Evolutionary conservation across 2,329 filamentous ascomycete genomes (phyloP), one percentile per base, ranked within the genome.

Genomic region (Sporothrix globosa): DNA sequence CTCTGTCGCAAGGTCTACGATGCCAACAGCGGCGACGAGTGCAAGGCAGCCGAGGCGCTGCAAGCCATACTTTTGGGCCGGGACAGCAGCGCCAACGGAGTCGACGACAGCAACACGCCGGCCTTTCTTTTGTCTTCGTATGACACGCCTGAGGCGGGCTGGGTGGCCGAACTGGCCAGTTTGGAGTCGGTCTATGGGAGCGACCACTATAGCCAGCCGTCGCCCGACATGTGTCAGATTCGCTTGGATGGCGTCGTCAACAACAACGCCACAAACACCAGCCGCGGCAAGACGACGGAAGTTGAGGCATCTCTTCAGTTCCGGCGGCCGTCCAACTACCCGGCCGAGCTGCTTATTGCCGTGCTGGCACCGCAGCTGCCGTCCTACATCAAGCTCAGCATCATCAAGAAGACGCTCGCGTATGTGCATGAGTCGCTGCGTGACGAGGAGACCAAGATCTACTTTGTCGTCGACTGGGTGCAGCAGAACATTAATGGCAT

Each of bases 351-450:
- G 83, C 86, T 96, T 11, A 82, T 97, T 48, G 88, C 90, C 2
- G 84, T 97, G 17, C 80, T 87, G 61, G 85, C 89, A 34, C 71
- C 71, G 34, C 86, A 87, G 13, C 85, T 98, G 14, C 96, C 96
- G 24, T 93, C 96, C 3, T 97, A 99, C 76, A 96, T 98, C 77
- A 92, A 95, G 72, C 84, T 99, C 13, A 97, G 93, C 76, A 90
- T 97, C 50, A 88, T 96, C 75, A 90, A 92, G 75, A 90, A 91
- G 79, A 89, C 90, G 1, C 82, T 97, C 5, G 83, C 87, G 4
- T 89, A 95, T 77, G 89, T 93, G 2, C 83, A 88, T 66, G 85
- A 89, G 66, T 88, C 89, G 39, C 85, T 97, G 41, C 81, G 90
- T 17, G 95, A 93, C 30, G 93, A 96, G 77, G 92, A 93, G 52